phyloP scores from a whole-genome alignment of 495 filamentous ascomycete species.

The Chaetomium tenue region DNA sequence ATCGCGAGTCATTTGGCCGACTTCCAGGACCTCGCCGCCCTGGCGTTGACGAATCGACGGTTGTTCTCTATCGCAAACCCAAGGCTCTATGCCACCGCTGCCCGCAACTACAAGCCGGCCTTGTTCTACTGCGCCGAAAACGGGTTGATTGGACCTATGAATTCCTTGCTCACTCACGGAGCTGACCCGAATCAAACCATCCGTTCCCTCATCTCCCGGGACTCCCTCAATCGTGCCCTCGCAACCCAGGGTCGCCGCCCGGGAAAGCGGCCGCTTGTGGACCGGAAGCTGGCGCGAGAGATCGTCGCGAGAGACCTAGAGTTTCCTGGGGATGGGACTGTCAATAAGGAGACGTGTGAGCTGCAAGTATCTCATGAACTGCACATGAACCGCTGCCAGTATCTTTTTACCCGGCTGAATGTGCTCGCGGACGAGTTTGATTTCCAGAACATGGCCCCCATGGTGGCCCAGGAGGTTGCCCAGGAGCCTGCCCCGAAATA shows the following conservation, averaged over 20 bases:
- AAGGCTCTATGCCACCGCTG: background rate
- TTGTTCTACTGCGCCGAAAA: conserved; percentile 9
- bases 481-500: no score
- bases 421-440: background rate
- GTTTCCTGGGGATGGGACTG: background rate
- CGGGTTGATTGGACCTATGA: background rate
- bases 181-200: background rate
- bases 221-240: background rate
- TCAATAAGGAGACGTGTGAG: no score
- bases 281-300: background rate
- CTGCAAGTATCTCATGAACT: no score
- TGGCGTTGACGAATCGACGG: background rate
- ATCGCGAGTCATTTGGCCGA: background rate
- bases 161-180: background rate
- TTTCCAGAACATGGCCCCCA: background rate
- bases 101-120: background rate
- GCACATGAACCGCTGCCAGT: no score
- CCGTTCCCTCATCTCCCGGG: background rate
- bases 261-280: background rate
- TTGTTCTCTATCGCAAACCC: background rate
- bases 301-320: background rate
- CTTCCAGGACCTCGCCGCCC: background rate
- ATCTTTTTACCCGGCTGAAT: background rate
- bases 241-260: conserved; percentile 1
- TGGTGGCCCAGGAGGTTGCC: no score